Conservation (phyloP, 768 basidiomycete genomes). For the Chalciporus pseudorubinellus region DNA sequence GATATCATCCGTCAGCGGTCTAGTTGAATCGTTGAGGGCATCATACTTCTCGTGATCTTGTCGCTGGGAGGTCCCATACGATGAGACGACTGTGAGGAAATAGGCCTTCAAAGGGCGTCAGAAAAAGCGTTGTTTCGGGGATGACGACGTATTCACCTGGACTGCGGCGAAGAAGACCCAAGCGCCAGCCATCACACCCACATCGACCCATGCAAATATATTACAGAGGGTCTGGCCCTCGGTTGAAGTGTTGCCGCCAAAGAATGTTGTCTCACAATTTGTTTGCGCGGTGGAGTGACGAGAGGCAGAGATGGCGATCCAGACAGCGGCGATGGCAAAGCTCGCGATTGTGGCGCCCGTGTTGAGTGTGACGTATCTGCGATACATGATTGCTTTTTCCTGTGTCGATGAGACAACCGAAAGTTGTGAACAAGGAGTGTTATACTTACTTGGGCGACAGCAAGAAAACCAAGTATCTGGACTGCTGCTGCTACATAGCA, state of each 20-base stretch:
- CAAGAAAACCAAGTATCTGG: constrained; percentile 84
- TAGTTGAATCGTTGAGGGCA: constrained; percentile 59
- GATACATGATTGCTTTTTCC: constrained; percentile 67
- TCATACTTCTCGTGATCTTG: constrained; percentile 82
- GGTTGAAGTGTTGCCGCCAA: constrained; percentile 35
- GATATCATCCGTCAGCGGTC: constrained; percentile 55
- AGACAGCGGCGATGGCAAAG: constrained; percentile 76
- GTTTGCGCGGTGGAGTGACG: constrained; percentile 70
- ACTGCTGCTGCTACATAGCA: constrained; percentile 73
- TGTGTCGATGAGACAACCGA: constrained; percentile 28
- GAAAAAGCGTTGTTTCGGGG: not conserved
- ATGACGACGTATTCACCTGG: constrained; percentile 53
- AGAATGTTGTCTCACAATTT: constrained; percentile 63
- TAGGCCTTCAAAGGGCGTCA: constrained; percentile 42
- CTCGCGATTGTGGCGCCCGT: constrained; percentile 49
- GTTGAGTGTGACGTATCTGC: constrained; percentile 70
- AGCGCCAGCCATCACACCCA: constrained; percentile 87
- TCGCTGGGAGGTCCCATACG: constrained; percentile 71
- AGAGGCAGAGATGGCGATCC: constrained; percentile 78
- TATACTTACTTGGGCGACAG: constrained; percentile 66
- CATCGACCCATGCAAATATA: constrained; percentile 89
- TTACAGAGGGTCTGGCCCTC: constrained; percentile 78
- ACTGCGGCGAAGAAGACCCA: constrained; percentile 79
- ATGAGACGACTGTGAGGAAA: constrained; percentile 46
- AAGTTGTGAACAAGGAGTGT: not conserved